A percentile compares a stretch with the other conserved stretches of the same genome.
phyloP scores from a whole-genome alignment of 73 alveolate genomes.

The Paramecium octaurelia region DNA sequence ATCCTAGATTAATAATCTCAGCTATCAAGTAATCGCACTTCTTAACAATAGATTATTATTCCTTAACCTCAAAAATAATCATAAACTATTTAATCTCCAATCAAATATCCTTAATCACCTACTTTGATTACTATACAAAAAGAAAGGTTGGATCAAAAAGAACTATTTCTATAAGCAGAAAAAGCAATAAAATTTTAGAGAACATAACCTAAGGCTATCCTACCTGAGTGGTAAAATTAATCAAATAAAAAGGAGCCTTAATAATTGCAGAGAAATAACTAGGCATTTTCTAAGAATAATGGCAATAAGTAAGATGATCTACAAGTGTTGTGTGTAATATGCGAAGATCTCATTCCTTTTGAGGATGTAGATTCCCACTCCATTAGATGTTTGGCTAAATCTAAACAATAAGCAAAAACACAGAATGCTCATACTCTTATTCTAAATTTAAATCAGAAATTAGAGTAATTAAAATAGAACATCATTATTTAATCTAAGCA shows the following conservation, averaged over 20 bases:
- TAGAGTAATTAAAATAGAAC: neutral
- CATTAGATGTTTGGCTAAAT: neutral
- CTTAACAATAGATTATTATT: neutral
- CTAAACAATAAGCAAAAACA: neutral
- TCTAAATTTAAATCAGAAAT: neutral
- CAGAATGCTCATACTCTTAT: neutral
- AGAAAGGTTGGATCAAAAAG: neutral
- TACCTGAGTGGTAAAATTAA: neutral
- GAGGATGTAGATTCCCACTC: constrained; percentile 23
- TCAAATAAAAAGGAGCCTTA: neutral
- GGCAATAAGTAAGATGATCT: neutral
- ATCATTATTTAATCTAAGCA: neutral
- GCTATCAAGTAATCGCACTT: neutral
- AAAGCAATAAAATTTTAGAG: neutral
- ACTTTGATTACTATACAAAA: neutral
- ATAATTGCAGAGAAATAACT: neutral
- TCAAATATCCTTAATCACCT: neutral
- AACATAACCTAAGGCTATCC: neutral
- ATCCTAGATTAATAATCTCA: neutral
- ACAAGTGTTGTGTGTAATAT: neutral
- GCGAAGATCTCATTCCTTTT: constrained; percentile 8
- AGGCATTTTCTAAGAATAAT: neutral
- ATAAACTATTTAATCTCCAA: neutral
- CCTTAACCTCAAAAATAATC: neutral
- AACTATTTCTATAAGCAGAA: neutral